Conservation (phyloP, 345 rosid genomes). For the Gossypium bickii region DNA sequence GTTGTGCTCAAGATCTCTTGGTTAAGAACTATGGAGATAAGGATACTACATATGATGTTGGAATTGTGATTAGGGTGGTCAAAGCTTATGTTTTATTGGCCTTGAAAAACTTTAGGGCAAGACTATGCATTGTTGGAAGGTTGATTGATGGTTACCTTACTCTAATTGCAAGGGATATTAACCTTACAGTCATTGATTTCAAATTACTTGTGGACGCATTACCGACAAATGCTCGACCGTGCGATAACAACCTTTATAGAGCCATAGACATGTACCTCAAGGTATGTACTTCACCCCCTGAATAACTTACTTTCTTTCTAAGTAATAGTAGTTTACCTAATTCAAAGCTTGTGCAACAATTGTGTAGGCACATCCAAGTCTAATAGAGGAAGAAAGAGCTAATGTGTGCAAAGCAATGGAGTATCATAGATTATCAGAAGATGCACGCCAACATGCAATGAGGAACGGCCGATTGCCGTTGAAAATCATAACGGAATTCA, state of each 20-base stretch:
- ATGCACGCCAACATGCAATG: conserved; percentile 42
- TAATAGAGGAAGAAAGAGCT: conserved; percentile 44
- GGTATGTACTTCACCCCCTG: conserved; percentile 23
- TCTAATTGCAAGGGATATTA: conserved; percentile 38
- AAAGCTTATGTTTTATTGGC: conserved; percentile 30
- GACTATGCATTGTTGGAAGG: conserved; percentile 34
- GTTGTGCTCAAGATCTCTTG: conserved; percentile 40
- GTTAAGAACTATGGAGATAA: conserved; percentile 31
- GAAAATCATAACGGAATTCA: conserved; percentile 21
- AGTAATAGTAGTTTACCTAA: not conserved
- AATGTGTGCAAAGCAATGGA: conserved; percentile 40
- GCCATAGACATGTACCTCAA: conserved; percentile 55
- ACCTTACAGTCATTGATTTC: conserved; percentile 32
- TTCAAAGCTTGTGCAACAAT: not conserved
- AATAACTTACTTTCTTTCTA: not conserved
- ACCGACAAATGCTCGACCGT: conserved; percentile 34
- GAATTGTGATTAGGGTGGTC: conserved; percentile 34
- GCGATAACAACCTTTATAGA: conserved; percentile 41
- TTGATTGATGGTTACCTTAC: conserved; percentile 46
- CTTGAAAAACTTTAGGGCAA: conserved; percentile 19
- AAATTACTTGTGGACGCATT: conserved; percentile 33
- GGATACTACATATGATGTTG: conserved; percentile 31
- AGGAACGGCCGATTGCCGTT: conserved; percentile 41
- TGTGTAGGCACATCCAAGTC: conserved; percentile 42
- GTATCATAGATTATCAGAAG: conserved; percentile 41